These are phyloP conservation scores for Arthroderma uncinatum DNA, from an alignment of 2,329 filamentous ascomycete species.

Conservation along the genomic window DNA sequence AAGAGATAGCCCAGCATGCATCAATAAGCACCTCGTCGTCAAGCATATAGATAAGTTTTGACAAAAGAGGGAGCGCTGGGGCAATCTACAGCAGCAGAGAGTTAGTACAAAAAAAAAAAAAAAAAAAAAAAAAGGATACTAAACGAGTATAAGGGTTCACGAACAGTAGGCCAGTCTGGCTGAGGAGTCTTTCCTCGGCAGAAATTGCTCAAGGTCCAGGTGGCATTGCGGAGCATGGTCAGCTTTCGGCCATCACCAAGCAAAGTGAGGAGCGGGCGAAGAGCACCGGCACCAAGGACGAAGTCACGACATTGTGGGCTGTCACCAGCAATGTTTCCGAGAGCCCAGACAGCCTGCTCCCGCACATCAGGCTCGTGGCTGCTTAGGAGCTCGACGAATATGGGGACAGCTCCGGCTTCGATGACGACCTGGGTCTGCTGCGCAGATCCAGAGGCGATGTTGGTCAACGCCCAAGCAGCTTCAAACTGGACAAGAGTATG, in stretches of 20 bases:
- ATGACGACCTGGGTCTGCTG: slow-evolving; percentile 98
- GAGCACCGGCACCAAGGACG: slow-evolving; percentile 78
- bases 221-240: slow-evolving; percentile 97
- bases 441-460: slow-evolving; percentile 95
- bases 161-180: slow-evolving; percentile 90
- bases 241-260: slow-evolving; percentile 96
- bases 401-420: slow-evolving; percentile 92
- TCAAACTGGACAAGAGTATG: slow-evolving; percentile 98
- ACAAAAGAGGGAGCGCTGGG: slow-evolving; percentile 83
- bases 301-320: slow-evolving; percentile 97
- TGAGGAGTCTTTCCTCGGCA: slow-evolving; percentile 98
- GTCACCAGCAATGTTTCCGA: slow-evolving; percentile 97
- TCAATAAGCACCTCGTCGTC: slow-evolving; percentile 98
- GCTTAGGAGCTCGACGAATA: slow-evolving; percentile 90
- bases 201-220: slow-evolving; percentile 99
- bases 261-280: slow-evolving; percentile 78
- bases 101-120: slow-evolving; percentile 12
- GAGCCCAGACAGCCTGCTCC: slow-evolving; percentile 95
- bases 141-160: slow-evolving; percentile 28
- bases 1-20: slow-evolving; percentile 98
- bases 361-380: slow-evolving; percentile 96
- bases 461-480: slow-evolving; percentile 96
- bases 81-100: slow-evolving; percentile 72
- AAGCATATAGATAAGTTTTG: slow-evolving; percentile 95
- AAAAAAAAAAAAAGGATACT: slow-evolving; percentile 13